Evolutionary conservation across 1,139 yeast genomes (phyloP).

Genomic region (Kodamaea alishanica): DNA sequence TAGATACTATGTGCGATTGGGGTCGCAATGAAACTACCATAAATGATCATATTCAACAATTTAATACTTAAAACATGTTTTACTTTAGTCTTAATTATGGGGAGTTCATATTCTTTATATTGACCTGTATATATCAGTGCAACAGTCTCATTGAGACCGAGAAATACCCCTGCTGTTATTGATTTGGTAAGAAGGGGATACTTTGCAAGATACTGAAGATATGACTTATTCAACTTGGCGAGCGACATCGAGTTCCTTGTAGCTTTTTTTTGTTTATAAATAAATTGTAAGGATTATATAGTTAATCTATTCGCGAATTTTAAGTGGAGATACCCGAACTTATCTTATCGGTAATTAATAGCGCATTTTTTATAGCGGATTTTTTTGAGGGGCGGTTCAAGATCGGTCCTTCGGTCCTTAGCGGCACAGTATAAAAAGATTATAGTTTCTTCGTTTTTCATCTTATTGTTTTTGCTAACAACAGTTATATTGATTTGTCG

Average conservation of each 20-base stretch:
- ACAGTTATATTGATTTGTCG: no score
- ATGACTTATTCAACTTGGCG: constrained; percentile 22
- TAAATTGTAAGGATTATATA: neutral
- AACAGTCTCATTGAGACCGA: constrained; percentile 56
- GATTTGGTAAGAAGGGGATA: constrained; percentile 62
- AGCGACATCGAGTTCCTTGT: constrained; percentile 8
- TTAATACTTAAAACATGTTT: constrained; percentile 45
- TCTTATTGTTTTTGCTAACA: no score
- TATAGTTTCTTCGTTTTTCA: no score
- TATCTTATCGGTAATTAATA: no score
- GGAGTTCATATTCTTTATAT: constrained; percentile 19
- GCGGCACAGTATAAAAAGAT: no score
- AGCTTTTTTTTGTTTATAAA: neutral
- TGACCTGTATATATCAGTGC: constrained; percentile 54
- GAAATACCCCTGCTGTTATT: constrained; percentile 54
- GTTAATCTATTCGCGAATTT: no score
- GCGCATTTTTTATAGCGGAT: no score
- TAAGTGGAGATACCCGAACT: no score
- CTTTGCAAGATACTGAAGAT: constrained; percentile 38
- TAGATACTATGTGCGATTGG: constrained; percentile 71
- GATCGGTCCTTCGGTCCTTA: no score
- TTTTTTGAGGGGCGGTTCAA: no score
- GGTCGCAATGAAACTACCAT: constrained; percentile 66
- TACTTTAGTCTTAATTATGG: constrained; percentile 16
- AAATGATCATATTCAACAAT: constrained; percentile 64